Evolutionary conservation across 2,329 filamentous ascomycete species (phyloP), one percentile per base, ranked within the genome.

Genomic region (Monilinia fructicola): DNA sequence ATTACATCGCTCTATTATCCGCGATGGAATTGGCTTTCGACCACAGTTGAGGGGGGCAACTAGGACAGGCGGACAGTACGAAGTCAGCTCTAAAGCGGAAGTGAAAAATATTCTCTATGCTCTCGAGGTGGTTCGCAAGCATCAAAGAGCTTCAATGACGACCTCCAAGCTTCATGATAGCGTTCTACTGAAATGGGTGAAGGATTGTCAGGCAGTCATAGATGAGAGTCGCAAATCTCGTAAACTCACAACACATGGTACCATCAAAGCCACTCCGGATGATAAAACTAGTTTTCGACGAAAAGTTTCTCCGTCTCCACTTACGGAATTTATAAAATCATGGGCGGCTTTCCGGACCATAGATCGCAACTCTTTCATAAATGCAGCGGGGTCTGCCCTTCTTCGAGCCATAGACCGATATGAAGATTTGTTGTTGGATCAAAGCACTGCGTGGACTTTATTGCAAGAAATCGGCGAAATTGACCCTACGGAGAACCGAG

Each of bases 381-480:
- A 88, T 68, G 81, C 86, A 48, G 79, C 89, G 67, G 90, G 88
- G 1, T 84, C 90, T 5, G 77, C 85, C 16, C 81, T 95, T 46
- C 76, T 95, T 48, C 84, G 86, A 26, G 82, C 85, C 11, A 78
- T 87, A 0, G 82, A 81, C 1, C 79, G 87, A 64, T 94, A 94
- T 73, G 79, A 84, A 9, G 65, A 69, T 21, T 63, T 82, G 58
- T 76, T 77, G 60, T 78, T 87, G 48, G 79, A 81, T 31, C 75
- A 78, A 18, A 74, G 76, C 52, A 79, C 81, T 5, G 84, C 83
- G 46, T 88, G 85, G 82, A 82, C 85, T 1, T 92, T 93, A 69
- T 78, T 95, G 40, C 90, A 93, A 73, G 91, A 95, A 75, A 81
- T 93, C 52, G 90, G 90, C 14, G 85, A 87, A 64, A 83, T 92